These are phyloP conservation scores for Aspergillus wentii DNA, from an alignment of 495 filamentous ascomycete genomes.

Conservation along the genomic window DNA sequence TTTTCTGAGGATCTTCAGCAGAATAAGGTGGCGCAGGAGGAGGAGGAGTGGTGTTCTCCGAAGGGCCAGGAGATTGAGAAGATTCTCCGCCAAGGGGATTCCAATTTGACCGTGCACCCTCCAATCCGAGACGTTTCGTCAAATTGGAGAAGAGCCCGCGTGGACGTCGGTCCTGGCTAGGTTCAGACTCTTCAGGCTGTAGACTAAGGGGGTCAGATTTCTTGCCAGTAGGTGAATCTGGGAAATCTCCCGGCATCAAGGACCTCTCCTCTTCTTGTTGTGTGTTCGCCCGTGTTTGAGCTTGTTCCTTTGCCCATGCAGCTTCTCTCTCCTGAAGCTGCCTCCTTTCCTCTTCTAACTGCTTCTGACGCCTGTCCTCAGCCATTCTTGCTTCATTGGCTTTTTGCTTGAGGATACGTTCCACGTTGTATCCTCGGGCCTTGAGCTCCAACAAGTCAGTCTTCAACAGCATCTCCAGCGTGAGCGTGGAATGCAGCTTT, in stretches of 20 bases:
- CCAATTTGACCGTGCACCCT: slow-evolving; percentile 30
- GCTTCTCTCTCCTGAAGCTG: slow-evolving; percentile 58
- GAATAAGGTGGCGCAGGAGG: slow-evolving; percentile 43
- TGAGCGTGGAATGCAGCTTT: slow-evolving; percentile 76
- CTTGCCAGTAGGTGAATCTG: slow-evolving; percentile 54
- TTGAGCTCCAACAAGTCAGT: slow-evolving; percentile 73
- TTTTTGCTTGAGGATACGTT: slow-evolving; percentile 80
- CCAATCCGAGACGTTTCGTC: slow-evolving; percentile 60
- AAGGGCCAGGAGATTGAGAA: slow-evolving; percentile 12
- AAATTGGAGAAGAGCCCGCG: slow-evolving; percentile 61
- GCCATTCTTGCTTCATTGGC: slow-evolving; percentile 80
- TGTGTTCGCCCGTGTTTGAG: slow-evolving; percentile 26
- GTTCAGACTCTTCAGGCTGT: slow-evolving; percentile 15
- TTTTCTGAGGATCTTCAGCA: slow-evolving; percentile 31
- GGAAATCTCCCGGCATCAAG: slow-evolving; percentile 66
- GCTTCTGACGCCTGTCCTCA: slow-evolving; percentile 71
- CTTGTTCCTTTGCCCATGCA: slow-evolving; percentile 39
- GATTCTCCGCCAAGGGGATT: slow-evolving; percentile 20
- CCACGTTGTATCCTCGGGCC: slow-evolving; percentile 87
- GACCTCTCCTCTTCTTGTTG: slow-evolving; percentile 9
- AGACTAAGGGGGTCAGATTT: slow-evolving; percentile 20
- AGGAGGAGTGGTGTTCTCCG: slow-evolving; percentile 18
- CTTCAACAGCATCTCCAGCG: slow-evolving; percentile 81
- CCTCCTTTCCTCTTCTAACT: slow-evolving; percentile 69
- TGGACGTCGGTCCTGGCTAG: slow-evolving; percentile 30